phyloP scores from a whole-genome alignment of 2,329 filamentous ascomycete species.

The Aureobasidium pullulans region DNA sequence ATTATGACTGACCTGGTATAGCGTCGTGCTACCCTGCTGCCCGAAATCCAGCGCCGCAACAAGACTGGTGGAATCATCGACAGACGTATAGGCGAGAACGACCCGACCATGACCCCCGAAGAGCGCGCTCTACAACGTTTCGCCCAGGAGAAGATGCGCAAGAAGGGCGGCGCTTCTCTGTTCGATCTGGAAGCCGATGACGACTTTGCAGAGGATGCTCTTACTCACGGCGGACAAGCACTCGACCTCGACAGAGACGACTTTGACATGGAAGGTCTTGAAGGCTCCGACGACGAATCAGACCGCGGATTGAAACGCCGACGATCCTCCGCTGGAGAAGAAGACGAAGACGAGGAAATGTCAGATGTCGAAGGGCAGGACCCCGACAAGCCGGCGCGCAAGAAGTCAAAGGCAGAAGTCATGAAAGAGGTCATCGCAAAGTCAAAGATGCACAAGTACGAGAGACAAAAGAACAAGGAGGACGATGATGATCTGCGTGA shows the following conservation, averaged over 20 bases:
- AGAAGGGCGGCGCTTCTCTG: constrained; percentile 66
- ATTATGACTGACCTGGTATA: constrained; percentile 29
- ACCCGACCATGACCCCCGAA: constrained; percentile 87
- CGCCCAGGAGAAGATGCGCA: constrained; percentile 74
- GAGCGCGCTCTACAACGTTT: constrained; percentile 89
- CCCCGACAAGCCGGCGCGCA: constrained; percentile 63
- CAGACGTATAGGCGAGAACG: constrained; percentile 90
- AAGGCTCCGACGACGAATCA: constrained; percentile 26
- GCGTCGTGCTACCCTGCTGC: constrained; percentile 74
- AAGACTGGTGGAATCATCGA: constrained; percentile 91
- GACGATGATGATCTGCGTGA: constrained; percentile 83
- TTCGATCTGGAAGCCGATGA: constrained; percentile 89
- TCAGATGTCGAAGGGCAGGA: constrained; percentile 33
- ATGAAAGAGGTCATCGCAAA: constrained; percentile 98
- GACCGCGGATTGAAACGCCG: constrained; percentile 37
- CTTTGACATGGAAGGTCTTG: constrained; percentile 40
- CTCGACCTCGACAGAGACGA: constrained; percentile 60
- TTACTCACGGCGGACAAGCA: constrained; percentile 69
- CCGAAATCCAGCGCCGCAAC: constrained; percentile 81
- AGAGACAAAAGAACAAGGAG: constrained; percentile 85
- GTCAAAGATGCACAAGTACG: constrained; percentile 90
- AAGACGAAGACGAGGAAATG: constrained; percentile 42
- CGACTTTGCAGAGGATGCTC: constrained; percentile 45
- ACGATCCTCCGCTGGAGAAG: constrained; percentile 41
- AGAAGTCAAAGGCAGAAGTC: constrained; percentile 93